These are phyloP conservation scores for Diddensiella santjacobensis DNA, from an alignment of 805 yeast genomes.

Conservation along the genomic window DNA sequence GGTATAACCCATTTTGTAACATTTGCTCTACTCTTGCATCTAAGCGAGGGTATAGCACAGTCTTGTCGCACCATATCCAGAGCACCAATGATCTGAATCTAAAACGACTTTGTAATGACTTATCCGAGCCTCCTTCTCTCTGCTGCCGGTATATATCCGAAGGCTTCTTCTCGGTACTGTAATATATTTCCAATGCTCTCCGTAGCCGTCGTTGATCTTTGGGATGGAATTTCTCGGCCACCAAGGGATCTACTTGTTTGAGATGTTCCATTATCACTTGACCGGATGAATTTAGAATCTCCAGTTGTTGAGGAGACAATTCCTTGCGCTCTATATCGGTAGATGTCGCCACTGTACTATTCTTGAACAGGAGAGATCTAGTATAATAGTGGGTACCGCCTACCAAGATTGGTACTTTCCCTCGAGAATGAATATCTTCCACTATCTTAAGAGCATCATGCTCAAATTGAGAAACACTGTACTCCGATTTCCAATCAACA, in stretches of 20 bases:
- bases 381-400: conserved; percentile 97
- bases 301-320: conserved; percentile 35
- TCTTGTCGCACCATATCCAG: conserved; percentile 76
- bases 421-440: conserved; percentile 57
- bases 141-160: conserved; percentile 71
- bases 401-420: conserved; percentile 79
- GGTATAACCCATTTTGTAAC: conserved; percentile 65
- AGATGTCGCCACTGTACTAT: conserved; percentile 52
- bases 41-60: conserved; percentile 54
- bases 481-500: conserved; percentile 74
- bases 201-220: conserved; percentile 75
- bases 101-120: conserved; percentile 6
- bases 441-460: conserved; percentile 54
- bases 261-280: conserved; percentile 44
- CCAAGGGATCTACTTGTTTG: conserved; percentile 57
- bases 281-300: conserved; percentile 47
- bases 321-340: background rate
- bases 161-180: conserved; percentile 59
- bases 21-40: conserved; percentile 81
- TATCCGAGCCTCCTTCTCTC: conserved; percentile 20
- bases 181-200: conserved; percentile 78
- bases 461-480: conserved; percentile 74
- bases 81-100: conserved; percentile 47
- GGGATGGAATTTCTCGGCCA: conserved; percentile 85
- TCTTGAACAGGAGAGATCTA: conserved; percentile 69